Evolutionary conservation across 257 asterid genomes (phyloP).

Genomic region (Eucommia ulmoides): DNA sequence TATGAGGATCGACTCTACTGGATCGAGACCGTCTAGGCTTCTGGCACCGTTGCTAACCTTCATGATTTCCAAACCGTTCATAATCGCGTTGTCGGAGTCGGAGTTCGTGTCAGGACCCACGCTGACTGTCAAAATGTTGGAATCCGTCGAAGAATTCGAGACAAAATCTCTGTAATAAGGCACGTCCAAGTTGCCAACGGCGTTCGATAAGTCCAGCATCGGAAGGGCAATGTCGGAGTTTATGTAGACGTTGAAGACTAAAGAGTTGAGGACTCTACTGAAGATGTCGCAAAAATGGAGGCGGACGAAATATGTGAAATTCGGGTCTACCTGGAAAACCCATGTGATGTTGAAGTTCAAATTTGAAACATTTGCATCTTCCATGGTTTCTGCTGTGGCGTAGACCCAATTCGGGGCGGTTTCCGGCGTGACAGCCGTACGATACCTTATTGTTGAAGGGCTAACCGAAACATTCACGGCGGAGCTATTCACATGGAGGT

Average conservation of each 20-base stretch:
- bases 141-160: slow-evolving; percentile 19
- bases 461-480: slow-evolving; percentile 33
- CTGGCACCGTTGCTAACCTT: slow-evolving; percentile 56
- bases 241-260: slow-evolving; percentile 43
- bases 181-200: slow-evolving; percentile 37
- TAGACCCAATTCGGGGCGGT: slow-evolving; percentile 59
- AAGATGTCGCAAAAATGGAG: slow-evolving; percentile 72
- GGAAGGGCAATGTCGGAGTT: slow-evolving; percentile 38
- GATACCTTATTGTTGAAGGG: slow-evolving; percentile 41
- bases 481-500: slow-evolving; percentile 59
- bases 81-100: slow-evolving; percentile 36
- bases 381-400: slow-evolving; percentile 74
- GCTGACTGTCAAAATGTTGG: slow-evolving; percentile 42
- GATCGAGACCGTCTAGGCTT: slow-evolving; percentile 43
- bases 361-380: slow-evolving; percentile 41
- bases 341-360: slow-evolving; percentile 68
- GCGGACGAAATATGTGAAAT: slow-evolving; percentile 40
- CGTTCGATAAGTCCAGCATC: slow-evolving; percentile 40
- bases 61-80: slow-evolving; percentile 68
- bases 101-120: slow-evolving; percentile 45
- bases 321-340: slow-evolving; percentile 52
- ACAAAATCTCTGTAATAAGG: slow-evolving; percentile 50
- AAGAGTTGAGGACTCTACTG: slow-evolving; percentile 45
- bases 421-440: slow-evolving; percentile 33
- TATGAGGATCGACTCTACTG: slow-evolving; percentile 38